These are phyloP conservation scores for Clarireedia homoeocarpa DNA, from an alignment of 2,329 filamentous ascomycete genomes.

Conservation along the genomic window DNA sequence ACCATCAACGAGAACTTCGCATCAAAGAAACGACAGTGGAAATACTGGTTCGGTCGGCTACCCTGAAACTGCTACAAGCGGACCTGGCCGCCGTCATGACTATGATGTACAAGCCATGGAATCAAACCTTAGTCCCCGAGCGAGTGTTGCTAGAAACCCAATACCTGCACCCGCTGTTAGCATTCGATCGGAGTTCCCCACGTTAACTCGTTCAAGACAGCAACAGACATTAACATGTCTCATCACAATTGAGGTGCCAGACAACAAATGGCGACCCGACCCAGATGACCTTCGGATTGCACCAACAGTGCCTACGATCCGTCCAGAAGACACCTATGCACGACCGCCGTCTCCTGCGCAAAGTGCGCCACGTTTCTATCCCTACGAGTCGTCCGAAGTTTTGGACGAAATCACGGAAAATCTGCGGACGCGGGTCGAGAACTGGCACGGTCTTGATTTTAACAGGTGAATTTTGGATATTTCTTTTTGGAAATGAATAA, in stretches of 20 bases:
- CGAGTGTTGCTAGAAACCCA: slow-evolving; percentile 64
- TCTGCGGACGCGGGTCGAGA: slow-evolving; percentile 81
- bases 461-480: slow-evolving; percentile 44
- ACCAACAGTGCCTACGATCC: slow-evolving; percentile 34
- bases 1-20: slow-evolving; percentile 30
- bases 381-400: slow-evolving; percentile 68
- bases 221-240: slow-evolving; percentile 93
- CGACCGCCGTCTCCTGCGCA: slow-evolving; percentile 50
- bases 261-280: slow-evolving; percentile 83
- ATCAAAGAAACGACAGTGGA: slow-evolving; percentile 73
- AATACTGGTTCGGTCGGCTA: slow-evolving; percentile 74
- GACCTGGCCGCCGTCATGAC: slow-evolving; percentile 69
- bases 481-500: not conserved
- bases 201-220: slow-evolving; percentile 81
- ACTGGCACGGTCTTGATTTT: slow-evolving; percentile 96
- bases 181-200: slow-evolving; percentile 93
- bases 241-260: slow-evolving; percentile 86
- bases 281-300: slow-evolving; percentile 66
- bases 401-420: slow-evolving; percentile 82
- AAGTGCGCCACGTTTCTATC: slow-evolving; percentile 49
- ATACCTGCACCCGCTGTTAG: slow-evolving; percentile 90
- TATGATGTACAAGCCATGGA: slow-evolving; percentile 98
- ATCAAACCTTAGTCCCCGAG: slow-evolving; percentile 68
- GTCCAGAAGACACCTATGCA: slow-evolving; percentile 47
- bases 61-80: slow-evolving; percentile 64